Evolutionary conservation across 768 basidiomycete species (phyloP).

Genomic region (Hebeloma cylindrosporum): DNA sequence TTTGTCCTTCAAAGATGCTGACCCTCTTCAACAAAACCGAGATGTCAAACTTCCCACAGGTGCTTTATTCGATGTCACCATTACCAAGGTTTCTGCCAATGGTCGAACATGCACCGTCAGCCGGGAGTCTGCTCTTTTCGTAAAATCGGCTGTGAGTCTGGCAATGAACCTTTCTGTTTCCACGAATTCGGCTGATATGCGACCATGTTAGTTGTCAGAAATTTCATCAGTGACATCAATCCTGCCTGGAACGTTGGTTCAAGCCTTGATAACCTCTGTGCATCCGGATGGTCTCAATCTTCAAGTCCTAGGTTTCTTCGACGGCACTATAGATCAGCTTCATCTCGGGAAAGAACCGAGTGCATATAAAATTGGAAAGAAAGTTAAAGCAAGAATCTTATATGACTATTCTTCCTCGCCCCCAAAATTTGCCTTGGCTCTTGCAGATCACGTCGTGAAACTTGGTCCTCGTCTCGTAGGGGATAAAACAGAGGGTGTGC

Average conservation of each 20-base stretch:
- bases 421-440: conserved; percentile 79
- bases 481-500: conserved; percentile 32
- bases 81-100: conserved; percentile 69
- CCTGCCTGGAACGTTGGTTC: conserved; percentile 83
- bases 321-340: conserved; percentile 82
- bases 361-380: conserved; percentile 62
- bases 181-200: not conserved
- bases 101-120: conserved; percentile 77
- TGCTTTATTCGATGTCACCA: conserved; percentile 62
- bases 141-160: conserved; percentile 54
- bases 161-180: not conserved
- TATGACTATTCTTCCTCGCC: conserved; percentile 78
- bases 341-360: conserved; percentile 61
- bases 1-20: conserved; percentile 72
- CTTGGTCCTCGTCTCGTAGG: conserved; percentile 43
- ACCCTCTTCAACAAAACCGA: conserved; percentile 33
- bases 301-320: conserved; percentile 89
- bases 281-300: conserved; percentile 76
- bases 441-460: conserved; percentile 68
- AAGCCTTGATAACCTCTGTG: conserved; percentile 77
- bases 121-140: conserved; percentile 47
- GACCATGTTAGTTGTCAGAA: conserved; percentile 61
- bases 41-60: conserved; percentile 52
- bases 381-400: conserved; percentile 81
- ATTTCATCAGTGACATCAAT: conserved; percentile 77